Base-by-base conservation (phyloP, 1,284 basidiomycete genomes). In the Moesziomyces parantarcticus region DNA sequence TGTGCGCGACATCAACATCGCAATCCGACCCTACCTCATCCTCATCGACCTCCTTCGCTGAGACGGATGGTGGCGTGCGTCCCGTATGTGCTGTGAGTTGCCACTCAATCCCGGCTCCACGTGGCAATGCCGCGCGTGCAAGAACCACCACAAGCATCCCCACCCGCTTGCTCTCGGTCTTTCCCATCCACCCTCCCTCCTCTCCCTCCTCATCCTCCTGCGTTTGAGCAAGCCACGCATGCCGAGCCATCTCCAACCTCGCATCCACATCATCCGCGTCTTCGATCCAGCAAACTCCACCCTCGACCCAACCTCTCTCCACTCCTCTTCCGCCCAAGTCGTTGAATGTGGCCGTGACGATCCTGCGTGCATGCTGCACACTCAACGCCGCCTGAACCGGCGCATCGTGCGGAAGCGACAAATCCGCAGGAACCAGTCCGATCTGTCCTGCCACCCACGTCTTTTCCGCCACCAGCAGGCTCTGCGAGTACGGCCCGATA, bases 401-500 rank as follows among this genome's bases (percentile, higher is more conserved):
- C 3, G 87, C 89, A 14, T 50, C 66, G 13, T 46, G 10, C 4
- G 92, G 91, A 7, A 98, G 85, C 0, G 87, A 84, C 43, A 98
- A 87, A 41, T 86, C 89, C 39, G 89, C 86, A 0, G 97, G 96
- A 23, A 92, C 86, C 26, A 99, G 87, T 0, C 94, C 93, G 49
- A 99, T 98, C 83, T 99, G 97, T 4, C 97, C 97, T 0, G 97
- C 96, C 58, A 99, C 87, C 77, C 92, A 93, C 10, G 94, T 86
- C 3, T 89, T 89, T 54, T 91, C 88, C 60, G 89, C 89, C 65
- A 93, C 92, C 54, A 88, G 87, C 54, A 98, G 89, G 8, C 93
- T 91, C 85, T 99, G 97, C 0, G 94, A 96, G 84, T 99, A 99
- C 2, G 97, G 97, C 34, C 97, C 97, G 58, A 99, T 99, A 83